Evolutionary conservation across 1,139 yeast species (phyloP).

Genomic region (Hemisphaericaspora subhashii): DNA sequence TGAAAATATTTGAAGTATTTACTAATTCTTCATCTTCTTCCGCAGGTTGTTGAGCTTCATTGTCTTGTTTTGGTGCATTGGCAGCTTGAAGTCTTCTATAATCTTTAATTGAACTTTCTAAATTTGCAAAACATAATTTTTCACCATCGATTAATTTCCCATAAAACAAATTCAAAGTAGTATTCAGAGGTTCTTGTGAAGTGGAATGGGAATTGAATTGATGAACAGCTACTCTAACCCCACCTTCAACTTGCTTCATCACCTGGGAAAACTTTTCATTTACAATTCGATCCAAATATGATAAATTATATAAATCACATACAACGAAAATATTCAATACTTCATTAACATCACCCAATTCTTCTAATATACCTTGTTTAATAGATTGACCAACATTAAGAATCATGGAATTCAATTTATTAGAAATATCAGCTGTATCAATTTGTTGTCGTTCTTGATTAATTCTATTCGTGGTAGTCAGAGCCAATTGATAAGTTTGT

Average conservation of each 20-base stretch:
- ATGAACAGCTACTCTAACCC: conserved; percentile 59
- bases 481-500: conserved; percentile 45
- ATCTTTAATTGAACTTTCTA: conserved; percentile 67
- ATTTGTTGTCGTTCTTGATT: conserved; percentile 42
- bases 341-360: conserved; percentile 51
- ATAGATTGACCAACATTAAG: conserved; percentile 42
- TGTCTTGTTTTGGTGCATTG: conserved; percentile 19
- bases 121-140: conserved; percentile 81
- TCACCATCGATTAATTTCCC: conserved; percentile 88
- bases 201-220: conserved; percentile 47
- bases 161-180: conserved; percentile 63
- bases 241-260: conserved; percentile 93
- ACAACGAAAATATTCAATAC: conserved; percentile 51
- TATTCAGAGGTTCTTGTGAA: conserved; percentile 16
- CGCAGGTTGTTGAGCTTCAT: conserved; percentile 20
- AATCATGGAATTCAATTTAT: conserved; percentile 37
- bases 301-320: conserved; percentile 77
- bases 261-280: conserved; percentile 73
- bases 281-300: conserved; percentile 63
- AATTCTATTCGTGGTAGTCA: conserved; percentile 43
- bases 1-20: conserved; percentile 65
- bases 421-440: conserved; percentile 30
- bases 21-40: conserved; percentile 25
- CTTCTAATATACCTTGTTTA: conserved; percentile 62
- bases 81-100: conserved; percentile 23